Conservation (phyloP, 345 rosid species). For the Arabis hirsuta region DNA sequence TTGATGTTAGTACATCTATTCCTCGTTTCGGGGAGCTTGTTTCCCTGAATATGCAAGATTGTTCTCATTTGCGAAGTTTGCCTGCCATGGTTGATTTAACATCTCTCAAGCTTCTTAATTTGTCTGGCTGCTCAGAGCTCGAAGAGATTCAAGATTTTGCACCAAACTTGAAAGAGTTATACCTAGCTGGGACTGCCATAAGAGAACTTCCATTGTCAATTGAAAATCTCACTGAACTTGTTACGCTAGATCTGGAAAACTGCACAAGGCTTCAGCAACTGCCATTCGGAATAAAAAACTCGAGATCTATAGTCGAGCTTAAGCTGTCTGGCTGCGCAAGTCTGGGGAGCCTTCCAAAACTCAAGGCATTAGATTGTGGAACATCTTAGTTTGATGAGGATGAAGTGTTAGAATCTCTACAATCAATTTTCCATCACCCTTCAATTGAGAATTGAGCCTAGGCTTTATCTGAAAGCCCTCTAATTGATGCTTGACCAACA, state of each 20-base stretch:
- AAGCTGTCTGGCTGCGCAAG: constrained; percentile 31
- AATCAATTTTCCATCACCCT: not conserved
- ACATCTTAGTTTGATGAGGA: constrained; percentile 5
- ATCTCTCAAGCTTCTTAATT: constrained; percentile 21
- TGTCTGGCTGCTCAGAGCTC: constrained; percentile 30
- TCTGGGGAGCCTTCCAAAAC: constrained; percentile 11
- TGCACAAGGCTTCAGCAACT: constrained; percentile 22
- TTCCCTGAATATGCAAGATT: constrained; percentile 37
- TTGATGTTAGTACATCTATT: constrained; percentile 29
- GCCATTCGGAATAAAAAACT: not conserved
- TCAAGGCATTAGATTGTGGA: constrained; percentile 2
- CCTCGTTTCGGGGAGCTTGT: constrained; percentile 24
- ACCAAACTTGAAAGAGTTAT: constrained; percentile 24
- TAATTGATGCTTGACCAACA: not conserved
- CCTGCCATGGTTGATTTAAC: not conserved
- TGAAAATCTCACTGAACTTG: constrained; percentile 9
- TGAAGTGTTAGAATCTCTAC: not conserved
- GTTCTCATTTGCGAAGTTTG: constrained; percentile 7
- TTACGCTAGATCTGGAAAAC: constrained; percentile 27
- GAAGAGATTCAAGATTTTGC: constrained; percentile 30
- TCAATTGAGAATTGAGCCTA: not conserved
- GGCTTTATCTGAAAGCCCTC: not conserved
- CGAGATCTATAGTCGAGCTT: not conserved
- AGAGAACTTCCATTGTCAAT: constrained; percentile 25
- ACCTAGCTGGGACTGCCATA: constrained; percentile 34